phyloP scores from a whole-genome alignment of 805 yeast genomes.

The Sungouiozyma intestinalis region DNA sequence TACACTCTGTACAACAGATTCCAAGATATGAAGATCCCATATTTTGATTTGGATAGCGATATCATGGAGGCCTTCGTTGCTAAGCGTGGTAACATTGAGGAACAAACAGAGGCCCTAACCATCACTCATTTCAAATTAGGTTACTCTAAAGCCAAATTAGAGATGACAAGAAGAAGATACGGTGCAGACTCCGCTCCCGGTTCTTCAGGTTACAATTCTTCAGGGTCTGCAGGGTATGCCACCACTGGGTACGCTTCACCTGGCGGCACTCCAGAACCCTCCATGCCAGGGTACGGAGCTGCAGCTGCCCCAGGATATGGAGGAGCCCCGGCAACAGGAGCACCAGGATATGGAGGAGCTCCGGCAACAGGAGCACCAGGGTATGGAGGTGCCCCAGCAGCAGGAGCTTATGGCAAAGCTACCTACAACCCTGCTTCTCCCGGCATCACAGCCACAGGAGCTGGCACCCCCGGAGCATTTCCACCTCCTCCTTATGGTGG shows the following conservation, averaged over 20 bases:
- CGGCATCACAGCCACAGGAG: conserved; percentile 11
- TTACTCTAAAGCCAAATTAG: conserved; percentile 76
- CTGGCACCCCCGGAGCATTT: conserved; percentile 11
- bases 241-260: conserved; percentile 1
- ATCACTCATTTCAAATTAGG: conserved; percentile 85
- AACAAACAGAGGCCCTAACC: conserved; percentile 79
- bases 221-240: not conserved
- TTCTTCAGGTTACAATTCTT: conserved; percentile 1
- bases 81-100: conserved; percentile 88
- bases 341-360: conserved; percentile 13
- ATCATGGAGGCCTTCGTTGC: conserved; percentile 66
- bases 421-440: conserved; percentile 5
- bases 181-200: conserved; percentile 32
- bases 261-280: conserved; percentile 1
- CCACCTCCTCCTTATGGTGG: conserved; percentile 25
- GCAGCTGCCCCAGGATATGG: conserved; percentile 16
- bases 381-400: conserved; percentile 10
- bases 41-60: conserved; percentile 79
- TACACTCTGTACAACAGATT: conserved; percentile 83
- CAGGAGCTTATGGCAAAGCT: conserved; percentile 5
- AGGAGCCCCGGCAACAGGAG: conserved; percentile 1
- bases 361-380: conserved; percentile 10
- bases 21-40: conserved; percentile 96
- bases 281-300: conserved; percentile 6
- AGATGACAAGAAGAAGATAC: conserved; percentile 68